Base-by-base conservation (phyloP, 2,329 filamentous ascomycete species). In the Dothistroma septosporum region DNA sequence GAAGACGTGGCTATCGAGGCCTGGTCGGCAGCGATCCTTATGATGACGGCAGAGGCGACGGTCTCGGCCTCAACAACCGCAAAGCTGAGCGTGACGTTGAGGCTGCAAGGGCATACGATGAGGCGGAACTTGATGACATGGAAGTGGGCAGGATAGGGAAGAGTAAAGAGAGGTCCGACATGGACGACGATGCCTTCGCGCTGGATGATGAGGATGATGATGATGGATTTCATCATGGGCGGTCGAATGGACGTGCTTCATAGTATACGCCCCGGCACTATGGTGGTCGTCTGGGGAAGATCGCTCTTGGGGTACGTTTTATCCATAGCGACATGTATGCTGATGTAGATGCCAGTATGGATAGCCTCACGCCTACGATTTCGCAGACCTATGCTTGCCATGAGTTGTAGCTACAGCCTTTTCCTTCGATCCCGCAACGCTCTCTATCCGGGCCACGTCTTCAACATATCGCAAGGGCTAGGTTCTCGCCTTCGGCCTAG, bases 81-180 rank as follows among this genome's bases (percentile, higher is more conserved):
- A 73, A 72, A 32, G 72, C 70, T 58, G 72, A 72, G 53, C 70
- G 70, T 31, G 85, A 87, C 70, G 74, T 87, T 21, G 85, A 87
- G 71, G 83, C 83, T 31, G 83, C 82, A 16, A 62, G 67, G 41
- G 83, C 85, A 66, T 87, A 85, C 69, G 84, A 87, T 62, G 85
- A 87, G 69, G 75, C 80, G 2, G 85, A 87, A 69, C 73, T 87
- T 21, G 84, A 87, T 68, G 78, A 84, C 16, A 53, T 53, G 50
- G 50, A 53, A 53, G 50, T 61, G n/a, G 50, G 50, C 8, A 53
- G 22, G 11, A 31, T 35, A 11, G 50, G 50, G n/a, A 53, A 53
- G 31, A 53, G 50, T n/a, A 33, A 52, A 10, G 65, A 68, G 41
- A 44, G 56, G 4, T 70, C 67, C 53, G 63, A 59, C 19, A 49